Evolutionary conservation across 768 basidiomycete species (phyloP), one percentile per base, ranked within the genome.

Genomic region (Pleurotus tuoliensis): DNA sequence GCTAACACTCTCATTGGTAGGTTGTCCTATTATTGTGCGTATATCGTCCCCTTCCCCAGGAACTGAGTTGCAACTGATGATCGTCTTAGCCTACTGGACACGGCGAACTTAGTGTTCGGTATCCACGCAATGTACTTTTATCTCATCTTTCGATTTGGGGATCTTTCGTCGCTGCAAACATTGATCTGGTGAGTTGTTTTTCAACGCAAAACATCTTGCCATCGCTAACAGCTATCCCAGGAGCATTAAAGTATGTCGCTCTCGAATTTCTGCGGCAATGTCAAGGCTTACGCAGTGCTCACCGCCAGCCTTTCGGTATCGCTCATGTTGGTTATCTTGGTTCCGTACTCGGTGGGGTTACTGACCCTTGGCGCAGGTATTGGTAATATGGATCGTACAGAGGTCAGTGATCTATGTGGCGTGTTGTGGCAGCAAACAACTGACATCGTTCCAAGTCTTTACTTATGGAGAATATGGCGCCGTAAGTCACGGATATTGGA

Each of bases 101-200:
- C 45, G 4, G 27, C 46, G 13, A 45, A 55, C 24, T 5, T 55
- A 4, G 45, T 55, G 8, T 55, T 55, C 54, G 41, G 43, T 4
- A 55, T 55, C n/a, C 54, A 55, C 22, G 30, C 45, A 12, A 55
- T 55, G 54, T 55, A 55, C 24, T 46, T 30, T 16, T 55, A 55
- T 25, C 54, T 55, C 15, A 55, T 55, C 3, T 45, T 45, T 34
- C 22, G 37, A 2, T 55, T 46, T 34, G 54, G 54, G 45, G 54
- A 55, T 18, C 16, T 47, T 9, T 41, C 44, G 3, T 41, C 54
- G 13, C 5, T 55, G 15, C 41, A 55, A 16, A 27, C 41, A 11
- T 25, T 47, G 12, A 39, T 55, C 9, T 55, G 54, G 54, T 55
- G 16, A 30, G 43, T 16, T 20, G n/a, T 30, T 2, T 24, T 9